A percentile compares a stretch with the other conserved stretches of the same genome.
phyloP scores from a whole-genome alignment of 306 rosid species.

The Quercus rubra region DNA sequence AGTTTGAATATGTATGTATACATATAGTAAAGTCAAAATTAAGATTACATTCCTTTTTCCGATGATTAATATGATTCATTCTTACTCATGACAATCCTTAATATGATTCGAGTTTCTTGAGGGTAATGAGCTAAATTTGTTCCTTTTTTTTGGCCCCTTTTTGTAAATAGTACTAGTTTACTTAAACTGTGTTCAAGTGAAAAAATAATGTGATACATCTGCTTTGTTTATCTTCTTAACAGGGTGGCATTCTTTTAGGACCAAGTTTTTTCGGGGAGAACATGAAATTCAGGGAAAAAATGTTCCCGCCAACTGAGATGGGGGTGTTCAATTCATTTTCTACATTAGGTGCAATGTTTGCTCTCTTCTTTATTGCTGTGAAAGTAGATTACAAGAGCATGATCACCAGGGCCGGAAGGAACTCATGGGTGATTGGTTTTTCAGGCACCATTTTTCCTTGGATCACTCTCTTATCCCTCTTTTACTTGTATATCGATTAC shows the following conservation, averaged over 20 bases:
- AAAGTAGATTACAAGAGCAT: conserved; percentile 14
- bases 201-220: neutral
- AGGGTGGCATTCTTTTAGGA: conserved; percentile 44
- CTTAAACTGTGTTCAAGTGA: neutral
- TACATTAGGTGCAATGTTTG: conserved; percentile 3
- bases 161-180: too few relatives aligned
- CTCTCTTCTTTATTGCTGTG: conserved; percentile 20
- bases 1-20: too few relatives aligned
- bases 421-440: conserved; percentile 22
- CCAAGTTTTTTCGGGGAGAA: conserved; percentile 29
- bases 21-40: too few relatives aligned
- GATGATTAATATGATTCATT: too few relatives aligned
- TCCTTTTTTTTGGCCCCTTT: too few relatives aligned
- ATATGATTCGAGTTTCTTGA: too few relatives aligned
- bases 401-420: neutral
- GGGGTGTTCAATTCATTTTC: neutral
- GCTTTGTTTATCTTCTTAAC: neutral
- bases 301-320: conserved; percentile 11
- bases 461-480: neutral
- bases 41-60: too few relatives aligned
- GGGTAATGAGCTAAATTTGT: too few relatives aligned
- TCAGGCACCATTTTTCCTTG: neutral
- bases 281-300: neutral
- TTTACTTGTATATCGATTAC: too few relatives aligned
- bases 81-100: too few relatives aligned